Evolutionary conservation across 495 filamentous ascomycete species (phyloP), one percentile per base, ranked within the genome.

Genomic region (Tuber magnatum): DNA sequence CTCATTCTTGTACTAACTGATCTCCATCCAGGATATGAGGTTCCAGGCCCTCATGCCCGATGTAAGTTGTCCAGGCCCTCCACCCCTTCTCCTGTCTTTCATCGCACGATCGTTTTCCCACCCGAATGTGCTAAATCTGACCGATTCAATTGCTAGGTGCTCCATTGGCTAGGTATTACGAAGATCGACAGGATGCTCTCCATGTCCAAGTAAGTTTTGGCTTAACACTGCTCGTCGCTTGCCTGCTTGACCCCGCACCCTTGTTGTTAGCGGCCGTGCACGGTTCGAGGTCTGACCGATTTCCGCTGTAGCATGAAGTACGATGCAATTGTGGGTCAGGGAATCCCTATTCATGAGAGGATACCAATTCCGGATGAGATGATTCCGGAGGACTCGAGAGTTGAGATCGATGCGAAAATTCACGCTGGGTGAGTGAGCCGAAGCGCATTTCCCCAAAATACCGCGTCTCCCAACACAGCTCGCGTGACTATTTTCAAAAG

Each of bases 1-100:
- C 73, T 51, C 71, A 71, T 48, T 75, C 44, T 68, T 44, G 56
- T 72, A 38, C 70, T 81, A 73, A 81, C 68, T 77, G 80, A 79
- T 79, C 71, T 75, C 46, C 68, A 73, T 40, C 56, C 71, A 84
- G 84, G 92, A 94, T 80, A 99, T 99, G 95, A 90, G 95, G 75
- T 99, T 99, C 87, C 95, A 99, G 87, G 94, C 94, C n/a, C 86
- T 99, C 74, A 99, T 99, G 95, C 95, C 95, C 46, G 94, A 97
- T 82, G 82, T 86, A 82, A 61, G 82, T 73, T 61, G 51, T 16
- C 51, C 51, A 61, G 51, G 73, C 48, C 68, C 44, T 46, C 72
- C 70, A 69, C 32, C 68, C 38, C 44, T 77, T 75, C 48, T 78
- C 40, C 70, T 68, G 39, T 72, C 44, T 74, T 56, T 75, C 72